A percentile compares a stretch with the other conserved stretches of the same genome.
Conservation (phyloP, 768 basidiomycete genomes). For the Amanita pseudoporphyria region DNA sequence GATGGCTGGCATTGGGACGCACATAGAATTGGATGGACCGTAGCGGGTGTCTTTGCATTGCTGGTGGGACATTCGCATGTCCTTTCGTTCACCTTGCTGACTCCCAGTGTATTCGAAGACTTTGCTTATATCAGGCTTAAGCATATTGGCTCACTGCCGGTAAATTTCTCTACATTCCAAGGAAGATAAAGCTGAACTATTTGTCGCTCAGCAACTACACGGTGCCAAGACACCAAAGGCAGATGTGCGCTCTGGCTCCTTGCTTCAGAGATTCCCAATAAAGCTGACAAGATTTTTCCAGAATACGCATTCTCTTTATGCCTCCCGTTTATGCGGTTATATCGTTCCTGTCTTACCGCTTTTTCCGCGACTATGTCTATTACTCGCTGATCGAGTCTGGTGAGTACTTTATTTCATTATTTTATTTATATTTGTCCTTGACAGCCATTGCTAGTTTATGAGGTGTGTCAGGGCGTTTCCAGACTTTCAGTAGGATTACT, state of each 20-base stretch:
- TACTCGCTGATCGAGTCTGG: conserved; percentile 21
- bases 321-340: conserved; percentile 63
- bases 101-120: conserved; percentile 29
- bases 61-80: conserved; percentile 27
- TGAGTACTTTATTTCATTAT: conserved; percentile 17
- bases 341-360: conserved; percentile 73
- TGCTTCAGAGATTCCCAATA: not conserved
- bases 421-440: not conserved
- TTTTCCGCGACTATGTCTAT: conserved; percentile 56
- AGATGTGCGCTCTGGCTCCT: conserved; percentile 54
- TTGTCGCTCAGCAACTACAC: conserved; percentile 42
- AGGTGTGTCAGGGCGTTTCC: conserved; percentile 26
- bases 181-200: not conserved
- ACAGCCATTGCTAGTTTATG: conserved; percentile 35
- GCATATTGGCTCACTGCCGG: conserved; percentile 46
- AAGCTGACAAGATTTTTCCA: conserved; percentile 15
- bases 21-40: conserved; percentile 55
- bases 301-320: conserved; percentile 64
- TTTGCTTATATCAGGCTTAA: conserved; percentile 39
- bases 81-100: not conserved
- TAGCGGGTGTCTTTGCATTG: conserved; percentile 44
- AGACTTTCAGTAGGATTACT: not conserved
- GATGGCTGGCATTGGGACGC: conserved; percentile 37
- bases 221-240: conserved; percentile 55
- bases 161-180: conserved; percentile 17